Conservation (phyloP, 352 stramenopile species). For the Pythium sp. region DNA sequence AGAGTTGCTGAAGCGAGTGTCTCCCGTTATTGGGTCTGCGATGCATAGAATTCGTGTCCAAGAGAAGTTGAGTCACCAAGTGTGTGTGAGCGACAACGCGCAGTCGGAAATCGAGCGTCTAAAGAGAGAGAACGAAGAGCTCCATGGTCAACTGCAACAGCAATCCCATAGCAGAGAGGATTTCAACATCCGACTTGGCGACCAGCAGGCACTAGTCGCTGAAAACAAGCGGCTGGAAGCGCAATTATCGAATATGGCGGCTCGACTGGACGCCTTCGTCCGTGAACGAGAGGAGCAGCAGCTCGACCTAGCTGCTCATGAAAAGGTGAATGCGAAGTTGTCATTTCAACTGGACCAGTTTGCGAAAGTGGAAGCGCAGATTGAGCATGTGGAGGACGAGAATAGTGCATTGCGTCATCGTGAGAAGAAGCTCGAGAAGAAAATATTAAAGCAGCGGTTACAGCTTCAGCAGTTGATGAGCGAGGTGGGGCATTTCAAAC, state of each 20-base stretch:
- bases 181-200: not conserved
- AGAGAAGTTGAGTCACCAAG: not conserved
- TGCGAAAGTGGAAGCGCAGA: slow-evolving; percentile 20
- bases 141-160: slow-evolving; percentile 8
- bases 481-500: slow-evolving; percentile 15
- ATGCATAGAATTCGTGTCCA: slow-evolving; percentile 7
- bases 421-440: slow-evolving; percentile 24
- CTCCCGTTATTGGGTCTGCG: slow-evolving; percentile 5
- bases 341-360: slow-evolving; percentile 21
- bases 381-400: slow-evolving; percentile 18
- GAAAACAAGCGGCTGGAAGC: slow-evolving; percentile 14
- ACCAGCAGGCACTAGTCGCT: not conserved
- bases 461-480: slow-evolving; percentile 24
- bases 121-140: not conserved
- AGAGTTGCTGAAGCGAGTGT: slow-evolving; percentile 10
- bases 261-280: not conserved
- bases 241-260: not conserved
- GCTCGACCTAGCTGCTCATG: not conserved
- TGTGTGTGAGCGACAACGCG: not conserved
- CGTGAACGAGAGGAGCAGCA: slow-evolving; percentile 8
- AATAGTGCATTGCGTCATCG: slow-evolving; percentile 13
- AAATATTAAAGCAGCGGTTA: slow-evolving; percentile 31
- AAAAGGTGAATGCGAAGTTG: slow-evolving; percentile 13
- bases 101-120: slow-evolving; percentile 6
- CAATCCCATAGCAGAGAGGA: not conserved